phyloP scores from a whole-genome alignment of 2,329 filamentous ascomycete genomes.

The Aureobasidium sp. region DNA sequence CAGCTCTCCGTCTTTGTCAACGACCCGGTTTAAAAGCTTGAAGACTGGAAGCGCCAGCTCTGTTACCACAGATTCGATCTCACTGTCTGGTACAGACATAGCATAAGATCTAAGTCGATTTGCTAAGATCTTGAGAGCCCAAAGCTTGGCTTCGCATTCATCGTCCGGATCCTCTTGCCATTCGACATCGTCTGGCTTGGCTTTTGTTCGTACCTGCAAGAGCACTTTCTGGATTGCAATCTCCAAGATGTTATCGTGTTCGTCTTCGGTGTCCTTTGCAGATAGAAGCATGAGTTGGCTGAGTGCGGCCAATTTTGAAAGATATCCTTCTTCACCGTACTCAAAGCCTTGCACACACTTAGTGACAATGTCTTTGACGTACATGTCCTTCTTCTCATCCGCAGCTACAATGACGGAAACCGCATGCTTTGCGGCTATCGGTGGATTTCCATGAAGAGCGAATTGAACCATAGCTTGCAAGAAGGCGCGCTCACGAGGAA shows the following conservation, averaged over 20 bases:
- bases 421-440: constrained; percentile 85
- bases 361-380: constrained; percentile 73
- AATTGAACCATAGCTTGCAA: constrained; percentile 74
- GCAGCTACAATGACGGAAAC: constrained; percentile 81
- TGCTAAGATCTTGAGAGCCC: constrained; percentile 77
- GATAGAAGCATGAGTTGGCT: constrained; percentile 70
- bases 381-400: constrained; percentile 71
- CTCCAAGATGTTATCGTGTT: constrained; percentile 69
- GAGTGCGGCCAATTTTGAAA: constrained; percentile 64
- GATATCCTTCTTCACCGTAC: constrained; percentile 65
- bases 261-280: constrained; percentile 63
- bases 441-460: constrained; percentile 71
- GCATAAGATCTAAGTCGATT: constrained; percentile 66
- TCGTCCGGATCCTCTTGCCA: constrained; percentile 60
- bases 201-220: constrained; percentile 51
- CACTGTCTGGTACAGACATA: constrained; percentile 20
- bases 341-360: constrained; percentile 67
- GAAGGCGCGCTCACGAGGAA: constrained; percentile 75
- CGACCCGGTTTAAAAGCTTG: constrained; percentile 68
- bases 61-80: constrained; percentile 42
- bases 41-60: constrained; percentile 60
- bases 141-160: constrained; percentile 74
- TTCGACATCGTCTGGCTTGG: constrained; percentile 39
- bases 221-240: constrained; percentile 71
- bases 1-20: constrained; percentile 71